These are phyloP conservation scores for Cicer chorassanicum DNA, from an alignment of 306 rosid genomes.

Conservation along the genomic window DNA sequence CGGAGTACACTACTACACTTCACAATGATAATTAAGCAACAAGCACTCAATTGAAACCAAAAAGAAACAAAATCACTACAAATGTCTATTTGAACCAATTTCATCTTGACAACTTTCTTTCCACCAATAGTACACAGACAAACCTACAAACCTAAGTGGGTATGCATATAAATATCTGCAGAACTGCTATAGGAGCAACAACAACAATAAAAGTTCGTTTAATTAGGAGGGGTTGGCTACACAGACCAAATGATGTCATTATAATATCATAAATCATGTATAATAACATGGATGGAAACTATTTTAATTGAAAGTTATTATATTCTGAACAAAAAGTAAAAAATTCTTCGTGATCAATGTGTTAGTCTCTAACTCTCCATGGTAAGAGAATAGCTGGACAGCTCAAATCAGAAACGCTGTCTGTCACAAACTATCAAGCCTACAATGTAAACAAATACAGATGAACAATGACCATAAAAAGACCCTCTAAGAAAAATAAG, in stretches of 20 bases:
- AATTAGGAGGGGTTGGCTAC: not conserved
- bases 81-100: not conserved
- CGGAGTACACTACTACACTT: not conserved
- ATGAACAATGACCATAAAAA: not conserved
- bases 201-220: not conserved
- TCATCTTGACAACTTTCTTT: not conserved
- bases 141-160: constrained; percentile 21
- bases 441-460: not conserved
- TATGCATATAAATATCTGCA: not conserved
- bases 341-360: not conserved
- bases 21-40: constrained; percentile 6
- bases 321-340: not conserved
- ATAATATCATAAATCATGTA: not conserved
- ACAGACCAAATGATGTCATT: not conserved
- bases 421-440: not conserved
- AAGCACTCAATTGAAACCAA: not conserved
- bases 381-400: not conserved
- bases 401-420: not conserved
- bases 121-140: not conserved
- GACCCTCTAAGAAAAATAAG: not conserved
- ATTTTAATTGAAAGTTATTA: not conserved
- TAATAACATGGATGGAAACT: not conserved
- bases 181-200: not conserved
- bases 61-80: constrained; percentile 6
- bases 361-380: not conserved